phyloP scores from a whole-genome alignment of 139 green algal genomes.

The Pleodorina starrii region DNA sequence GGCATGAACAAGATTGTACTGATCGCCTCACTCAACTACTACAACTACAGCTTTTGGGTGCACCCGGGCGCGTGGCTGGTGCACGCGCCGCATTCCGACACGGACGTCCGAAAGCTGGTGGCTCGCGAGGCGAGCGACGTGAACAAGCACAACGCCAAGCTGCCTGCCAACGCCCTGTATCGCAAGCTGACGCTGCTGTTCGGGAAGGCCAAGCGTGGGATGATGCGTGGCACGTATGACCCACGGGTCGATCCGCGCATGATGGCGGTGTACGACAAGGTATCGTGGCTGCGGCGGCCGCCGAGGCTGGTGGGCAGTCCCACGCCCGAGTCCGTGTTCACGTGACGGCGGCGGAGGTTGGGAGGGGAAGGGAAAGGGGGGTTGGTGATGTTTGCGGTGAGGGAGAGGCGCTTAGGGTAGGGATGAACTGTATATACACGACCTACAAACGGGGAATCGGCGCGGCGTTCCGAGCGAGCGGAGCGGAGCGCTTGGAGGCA shows the following conservation, averaged over 20 bases:
- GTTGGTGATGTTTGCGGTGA: too few species aligned
- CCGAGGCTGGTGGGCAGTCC: not conserved
- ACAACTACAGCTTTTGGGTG: slow-evolving; percentile 56
- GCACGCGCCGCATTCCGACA: slow-evolving; percentile 56
- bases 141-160: slow-evolving; percentile 35
- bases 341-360: too few species aligned
- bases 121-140: slow-evolving; percentile 45
- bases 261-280: slow-evolving; percentile 41
- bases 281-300: slow-evolving; percentile 33
- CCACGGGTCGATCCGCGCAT: slow-evolving; percentile 31
- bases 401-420: too few species aligned
- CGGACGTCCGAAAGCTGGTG: slow-evolving; percentile 54
- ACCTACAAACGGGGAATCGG: too few species aligned
- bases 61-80: slow-evolving; percentile 55
- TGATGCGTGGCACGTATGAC: slow-evolving; percentile 51
- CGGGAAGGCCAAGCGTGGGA: slow-evolving; percentile 57
- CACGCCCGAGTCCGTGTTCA: slow-evolving; percentile 32
- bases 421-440: too few species aligned
- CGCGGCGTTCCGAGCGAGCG: too few species aligned
- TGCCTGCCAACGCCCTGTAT: slow-evolving; percentile 56
- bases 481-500: too few species aligned
- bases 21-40: slow-evolving; percentile 57
- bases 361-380: too few species aligned
- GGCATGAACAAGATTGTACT: slow-evolving; percentile 66
- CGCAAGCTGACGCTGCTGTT: slow-evolving; percentile 60